Evolutionary conservation across 345 rosid genomes (phyloP).

Genomic region (Syzygium grande): DNA sequence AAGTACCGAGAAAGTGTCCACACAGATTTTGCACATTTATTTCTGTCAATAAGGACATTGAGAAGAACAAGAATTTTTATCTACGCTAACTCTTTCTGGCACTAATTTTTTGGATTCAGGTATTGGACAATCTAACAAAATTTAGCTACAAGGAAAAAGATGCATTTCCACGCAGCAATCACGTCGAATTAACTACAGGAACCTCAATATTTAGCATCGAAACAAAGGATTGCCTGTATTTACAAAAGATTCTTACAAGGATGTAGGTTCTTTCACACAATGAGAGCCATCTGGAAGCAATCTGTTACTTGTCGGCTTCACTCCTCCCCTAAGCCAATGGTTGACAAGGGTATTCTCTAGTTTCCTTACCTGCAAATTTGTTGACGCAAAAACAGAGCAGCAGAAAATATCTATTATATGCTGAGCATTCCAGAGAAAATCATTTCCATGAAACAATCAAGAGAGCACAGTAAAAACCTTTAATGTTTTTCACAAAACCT

Average conservation of each 20-base stretch:
- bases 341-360: conserved; percentile 54
- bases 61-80: background rate
- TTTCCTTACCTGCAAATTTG: conserved; percentile 70
- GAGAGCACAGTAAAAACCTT: background rate
- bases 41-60: background rate
- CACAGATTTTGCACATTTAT: background rate
- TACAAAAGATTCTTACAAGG: conserved; percentile 15
- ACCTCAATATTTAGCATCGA: background rate
- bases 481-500: background rate
- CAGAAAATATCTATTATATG: background rate
- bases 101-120: background rate
- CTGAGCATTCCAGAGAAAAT: background rate
- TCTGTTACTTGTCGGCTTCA: conserved; percentile 53
- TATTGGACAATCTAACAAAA: background rate
- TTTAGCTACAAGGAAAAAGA: background rate
- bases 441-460: background rate
- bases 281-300: conserved; percentile 48
- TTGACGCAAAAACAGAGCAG: background rate
- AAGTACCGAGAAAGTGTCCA: background rate
- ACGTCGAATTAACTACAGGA: background rate
- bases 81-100: background rate
- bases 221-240: conserved; percentile 2
- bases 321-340: conserved; percentile 55
- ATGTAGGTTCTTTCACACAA: conserved; percentile 51
- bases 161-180: background rate